phyloP scores from a whole-genome alignment of 2,329 filamentous ascomycete species.

The Lasiodiplodia hormozganensis region DNA sequence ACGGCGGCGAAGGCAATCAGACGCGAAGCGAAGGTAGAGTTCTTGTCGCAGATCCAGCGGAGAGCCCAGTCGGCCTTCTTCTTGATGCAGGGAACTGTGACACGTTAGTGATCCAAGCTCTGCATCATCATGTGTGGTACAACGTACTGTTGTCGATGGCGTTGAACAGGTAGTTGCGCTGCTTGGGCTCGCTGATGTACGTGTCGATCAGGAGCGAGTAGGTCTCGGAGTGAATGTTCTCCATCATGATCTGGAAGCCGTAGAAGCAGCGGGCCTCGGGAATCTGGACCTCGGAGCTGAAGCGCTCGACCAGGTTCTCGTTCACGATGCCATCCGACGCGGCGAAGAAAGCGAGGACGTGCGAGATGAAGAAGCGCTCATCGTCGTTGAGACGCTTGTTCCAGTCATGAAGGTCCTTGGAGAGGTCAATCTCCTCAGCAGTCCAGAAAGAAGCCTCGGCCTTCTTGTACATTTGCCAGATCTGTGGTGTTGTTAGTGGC shows the following conservation, averaged over 20 bases:
- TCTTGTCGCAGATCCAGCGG: constrained; percentile 89
- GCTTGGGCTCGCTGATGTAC: constrained; percentile 97
- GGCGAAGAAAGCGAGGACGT: constrained; percentile 98
- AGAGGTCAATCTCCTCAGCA: constrained; percentile 98
- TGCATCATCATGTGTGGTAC: not conserved
- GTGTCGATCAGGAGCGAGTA: constrained; percentile 99
- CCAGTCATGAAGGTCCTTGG: constrained; percentile 99
- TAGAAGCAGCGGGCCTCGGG: constrained; percentile 99
- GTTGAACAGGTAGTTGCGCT: constrained; percentile 95
- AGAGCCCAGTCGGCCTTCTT: constrained; percentile 99
- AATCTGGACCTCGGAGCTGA: constrained; percentile 95
- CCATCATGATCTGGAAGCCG: constrained; percentile 99
- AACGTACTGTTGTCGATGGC: constrained; percentile 93
- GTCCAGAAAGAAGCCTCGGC: constrained; percentile 99
- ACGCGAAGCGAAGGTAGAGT: constrained; percentile 93
- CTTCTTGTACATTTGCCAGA: constrained; percentile 99
- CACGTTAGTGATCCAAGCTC: constrained; percentile 39
- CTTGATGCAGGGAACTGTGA: constrained; percentile 86
- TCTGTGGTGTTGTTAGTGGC: constrained; percentile 65
- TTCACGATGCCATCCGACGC: constrained; percentile 99
- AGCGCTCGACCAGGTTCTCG: constrained; percentile 97
- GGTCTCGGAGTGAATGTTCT: constrained; percentile 99
- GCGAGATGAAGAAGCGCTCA: constrained; percentile 97
- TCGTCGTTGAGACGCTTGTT: constrained; percentile 97
- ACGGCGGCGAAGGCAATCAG: constrained; percentile 97